Evolutionary conservation across 2,329 filamentous ascomycete species (phyloP), one percentile per base, ranked within the genome.

Genomic region (Epichloe uncinata): DNA sequence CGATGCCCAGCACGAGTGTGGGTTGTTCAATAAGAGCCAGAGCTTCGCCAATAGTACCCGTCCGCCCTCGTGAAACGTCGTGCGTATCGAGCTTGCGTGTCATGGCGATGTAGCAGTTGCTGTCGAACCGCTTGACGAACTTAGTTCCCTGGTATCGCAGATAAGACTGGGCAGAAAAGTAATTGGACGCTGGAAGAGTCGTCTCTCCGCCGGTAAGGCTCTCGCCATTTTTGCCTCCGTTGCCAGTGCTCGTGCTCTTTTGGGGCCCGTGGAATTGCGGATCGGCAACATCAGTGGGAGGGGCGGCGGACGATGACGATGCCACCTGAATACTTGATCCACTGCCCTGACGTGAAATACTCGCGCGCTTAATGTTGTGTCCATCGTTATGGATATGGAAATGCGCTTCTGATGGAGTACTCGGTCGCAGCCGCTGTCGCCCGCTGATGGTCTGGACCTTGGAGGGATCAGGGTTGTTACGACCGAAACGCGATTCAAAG

Each of bases 51-150:
- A 95, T 81, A 26, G 77, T 73, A 40, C 69, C 58, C n/a, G 80
- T 70, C 5, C 91, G 84, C 62, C 83, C 79, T 41, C 90, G 80
- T 13, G 89, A 94, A 26, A 98, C 81, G 64, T 98, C 93, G 66
- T 98, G 93, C 0, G 93, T 97, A 64, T 98, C 93, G 15, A 98
- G 79, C 68, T 98, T 98, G 60, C 93, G 85, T 4, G 93, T 97
- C 67, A 98, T 96, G 57, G 93, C 90, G 58, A 98, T 97, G 71
- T 98, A 98, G 71, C 93, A 98, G 66, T 98, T 98, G 60, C 89
- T 87, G 67, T 98, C 93, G 66, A 97, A 98, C 9, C 93, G 85
- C 66, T 87, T 89, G 59, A 97, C 93, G 60, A 98, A 98, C 67
- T 98, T 98, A 59, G 84, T 79, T 50, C 89, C 91, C 68, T 98